A percentile compares a stretch with the other conserved stretches of the same genome.
Evolutionary conservation across 2,329 filamentous ascomycete genomes (phyloP).

Genomic region (Trichoderma sp.): DNA sequence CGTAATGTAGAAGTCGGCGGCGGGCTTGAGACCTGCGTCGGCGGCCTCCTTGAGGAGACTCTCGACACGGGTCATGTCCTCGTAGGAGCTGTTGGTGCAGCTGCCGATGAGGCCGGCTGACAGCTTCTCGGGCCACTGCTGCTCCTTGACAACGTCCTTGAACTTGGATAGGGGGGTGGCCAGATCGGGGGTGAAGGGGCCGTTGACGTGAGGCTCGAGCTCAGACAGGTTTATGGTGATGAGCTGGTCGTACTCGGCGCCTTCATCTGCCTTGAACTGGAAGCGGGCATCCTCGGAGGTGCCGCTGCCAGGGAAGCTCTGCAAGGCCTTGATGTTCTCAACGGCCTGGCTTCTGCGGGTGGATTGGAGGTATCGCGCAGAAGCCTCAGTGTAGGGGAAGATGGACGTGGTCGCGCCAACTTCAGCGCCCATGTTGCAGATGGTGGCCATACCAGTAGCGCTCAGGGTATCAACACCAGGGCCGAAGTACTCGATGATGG

Average conservation of each 20-base stretch:
- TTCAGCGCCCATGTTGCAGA: constrained; percentile 86
- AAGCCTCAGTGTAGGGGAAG: constrained; percentile 86
- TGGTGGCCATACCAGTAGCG: constrained; percentile 89
- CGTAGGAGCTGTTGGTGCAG: constrained; percentile 98
- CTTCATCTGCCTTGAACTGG: constrained; percentile 73
- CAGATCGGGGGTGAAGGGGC: constrained; percentile 92
- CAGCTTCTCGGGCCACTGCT: constrained; percentile 87
- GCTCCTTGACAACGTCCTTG: constrained; percentile 75
- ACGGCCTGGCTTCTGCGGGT: constrained; percentile 69
- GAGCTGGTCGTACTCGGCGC: constrained; percentile 83
- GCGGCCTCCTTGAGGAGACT: constrained; percentile 88
- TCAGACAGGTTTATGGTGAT: constrained; percentile 87
- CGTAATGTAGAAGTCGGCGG: constrained; percentile 90
- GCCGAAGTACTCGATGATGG: constrained; percentile 90
- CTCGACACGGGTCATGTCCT: constrained; percentile 96
- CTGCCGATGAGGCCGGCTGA: constrained; percentile 94
- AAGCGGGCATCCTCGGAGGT: constrained; percentile 48
- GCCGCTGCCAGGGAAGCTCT: constrained; percentile 46
- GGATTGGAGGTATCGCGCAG: constrained; percentile 79
- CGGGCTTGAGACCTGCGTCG: constrained; percentile 84
- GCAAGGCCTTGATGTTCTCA: constrained; percentile 61
- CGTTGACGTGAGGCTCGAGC: constrained; percentile 95
- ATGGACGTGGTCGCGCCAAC: constrained; percentile 93
- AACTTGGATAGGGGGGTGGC: constrained; percentile 91
- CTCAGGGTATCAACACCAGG: constrained; percentile 86